Evolutionary conservation across 176 grass and related monocot genomes (phyloP).

Genomic region (Aegilops speltoides): DNA sequence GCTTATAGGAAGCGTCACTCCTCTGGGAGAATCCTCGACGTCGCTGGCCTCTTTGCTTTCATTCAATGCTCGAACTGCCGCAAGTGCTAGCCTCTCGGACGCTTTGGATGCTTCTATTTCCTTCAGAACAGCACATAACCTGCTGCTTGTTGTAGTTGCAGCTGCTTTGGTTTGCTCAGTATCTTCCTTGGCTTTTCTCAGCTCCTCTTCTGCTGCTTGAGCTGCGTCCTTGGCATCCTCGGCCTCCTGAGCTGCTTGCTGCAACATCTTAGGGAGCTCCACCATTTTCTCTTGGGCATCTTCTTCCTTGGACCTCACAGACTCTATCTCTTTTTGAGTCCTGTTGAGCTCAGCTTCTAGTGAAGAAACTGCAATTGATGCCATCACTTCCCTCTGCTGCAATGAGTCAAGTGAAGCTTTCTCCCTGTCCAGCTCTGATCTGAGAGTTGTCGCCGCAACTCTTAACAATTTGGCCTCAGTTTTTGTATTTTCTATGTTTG

Average conservation of each 20-base stretch:
- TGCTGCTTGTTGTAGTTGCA: constrained; percentile 53
- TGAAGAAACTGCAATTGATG: constrained; percentile 68
- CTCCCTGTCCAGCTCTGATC: constrained; percentile 58
- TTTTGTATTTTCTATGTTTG: constrained; percentile 62
- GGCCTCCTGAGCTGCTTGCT: constrained; percentile 73
- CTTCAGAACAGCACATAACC: constrained; percentile 64
- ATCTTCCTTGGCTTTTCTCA: constrained; percentile 70
- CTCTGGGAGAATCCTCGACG: constrained; percentile 42
- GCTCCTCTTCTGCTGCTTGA: constrained; percentile 56
- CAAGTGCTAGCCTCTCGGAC: constrained; percentile 64
- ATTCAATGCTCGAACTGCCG: constrained; percentile 63
- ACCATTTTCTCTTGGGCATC: constrained; percentile 66
- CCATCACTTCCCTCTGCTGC: constrained; percentile 79
- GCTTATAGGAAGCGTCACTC: constrained; percentile 64
- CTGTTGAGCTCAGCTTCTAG: constrained; percentile 81
- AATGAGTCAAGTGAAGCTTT: constrained; percentile 55
- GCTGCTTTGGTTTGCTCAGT: constrained; percentile 60
- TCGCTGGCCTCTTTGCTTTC: constrained; percentile 55
- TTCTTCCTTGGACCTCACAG: constrained; percentile 67
- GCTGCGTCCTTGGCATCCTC: constrained; percentile 63
- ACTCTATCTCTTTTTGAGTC: constrained; percentile 76
- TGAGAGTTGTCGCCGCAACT: constrained; percentile 51
- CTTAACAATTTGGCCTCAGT: constrained; percentile 56
- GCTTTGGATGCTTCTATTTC: constrained; percentile 73
- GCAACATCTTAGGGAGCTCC: constrained; percentile 78